Evolutionary conservation across 2,329 filamentous ascomycete genomes (phyloP), one percentile per base, ranked within the genome.

Genomic region (Colletotrichum destructivum): DNA sequence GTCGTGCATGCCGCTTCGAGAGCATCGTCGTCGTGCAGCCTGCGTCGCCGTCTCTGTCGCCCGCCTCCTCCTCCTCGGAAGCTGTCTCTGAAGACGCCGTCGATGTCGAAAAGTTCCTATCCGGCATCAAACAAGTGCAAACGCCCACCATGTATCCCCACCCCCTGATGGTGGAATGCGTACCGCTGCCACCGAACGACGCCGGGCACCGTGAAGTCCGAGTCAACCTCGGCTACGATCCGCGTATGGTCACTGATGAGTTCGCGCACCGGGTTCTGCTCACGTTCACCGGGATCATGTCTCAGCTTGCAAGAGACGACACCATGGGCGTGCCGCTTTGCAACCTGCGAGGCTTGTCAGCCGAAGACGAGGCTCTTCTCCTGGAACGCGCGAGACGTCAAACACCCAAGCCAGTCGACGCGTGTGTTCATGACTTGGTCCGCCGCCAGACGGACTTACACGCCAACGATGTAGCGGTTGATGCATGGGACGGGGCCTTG

Each of bases 401-500:
- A 18, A 47, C 7, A 18, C 44, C 44, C 4, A 6, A 18, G 16
- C 12, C 59, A 15, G 44, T 62, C 42, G 44, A 62, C 8, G 23
- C 59, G 26, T 62, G 59, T 44, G 44, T 47, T 15, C 59, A 62
- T 18, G 40, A 49, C 44, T 46, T 49, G 23, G 59, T 62, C 44
- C 42, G 44, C 44, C 44, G 44, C 18, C 44, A 47, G 44, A 47
- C 44, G 18, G 44, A 47, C 6, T 47, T 47, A 18, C 44, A 18
- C 44, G 44, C 47, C 21, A 18, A 52, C 23, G 40, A 12, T 21
- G n/a, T 42, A 21, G 57, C 57, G 15, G 74, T 81, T 31, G 76
- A 75, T 63, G 76, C 79, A 1, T 80, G 79, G 79, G 79, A 81
- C 12, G 79, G 79, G 15, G 69, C 78, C 13, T 70, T 80, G 3